phyloP scores from a whole-genome alignment of 192 early-diverging fungal species.

The Mortierella hygrophila region DNA sequence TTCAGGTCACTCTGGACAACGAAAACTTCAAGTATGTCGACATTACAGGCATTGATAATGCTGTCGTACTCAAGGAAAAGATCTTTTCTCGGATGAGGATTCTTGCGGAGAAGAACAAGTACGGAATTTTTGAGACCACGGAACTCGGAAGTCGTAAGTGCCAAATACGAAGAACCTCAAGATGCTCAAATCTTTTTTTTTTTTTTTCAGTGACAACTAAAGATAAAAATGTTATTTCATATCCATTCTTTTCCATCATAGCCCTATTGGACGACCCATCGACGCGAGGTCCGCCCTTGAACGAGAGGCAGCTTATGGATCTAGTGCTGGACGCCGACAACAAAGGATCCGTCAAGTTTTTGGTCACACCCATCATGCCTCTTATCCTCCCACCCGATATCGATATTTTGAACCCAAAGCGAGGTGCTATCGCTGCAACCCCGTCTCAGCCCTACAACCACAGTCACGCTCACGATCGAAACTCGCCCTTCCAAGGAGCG shows the following conservation, averaged over 20 bases:
- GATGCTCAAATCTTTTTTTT: not conserved
- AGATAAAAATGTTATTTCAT: not conserved
- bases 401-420: constrained; percentile 51
- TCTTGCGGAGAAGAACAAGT: constrained; percentile 54
- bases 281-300: constrained; percentile 34
- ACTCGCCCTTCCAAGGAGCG: constrained; percentile 36
- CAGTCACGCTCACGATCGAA: constrained; percentile 21
- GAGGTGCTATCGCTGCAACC: constrained; percentile 16
- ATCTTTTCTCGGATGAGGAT: constrained; percentile 57
- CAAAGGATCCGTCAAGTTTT: constrained; percentile 45
- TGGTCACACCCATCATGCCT: constrained; percentile 52
- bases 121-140: constrained; percentile 50
- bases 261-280: constrained; percentile 25
- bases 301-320: constrained; percentile 37
- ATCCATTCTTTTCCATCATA: not conserved
- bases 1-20: constrained; percentile 55
- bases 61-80: constrained; percentile 45
- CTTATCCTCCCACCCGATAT: constrained; percentile 46
- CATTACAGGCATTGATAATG: constrained; percentile 45
- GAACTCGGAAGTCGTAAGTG: constrained; percentile 53
- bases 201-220: not conserved
- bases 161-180: not conserved
- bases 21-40: constrained; percentile 53
- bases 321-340: constrained; percentile 29
- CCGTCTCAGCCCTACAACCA: constrained; percentile 9